Conservation (phyloP, 176 grass and related monocot species). For the Aegilops bicornis region DNA sequence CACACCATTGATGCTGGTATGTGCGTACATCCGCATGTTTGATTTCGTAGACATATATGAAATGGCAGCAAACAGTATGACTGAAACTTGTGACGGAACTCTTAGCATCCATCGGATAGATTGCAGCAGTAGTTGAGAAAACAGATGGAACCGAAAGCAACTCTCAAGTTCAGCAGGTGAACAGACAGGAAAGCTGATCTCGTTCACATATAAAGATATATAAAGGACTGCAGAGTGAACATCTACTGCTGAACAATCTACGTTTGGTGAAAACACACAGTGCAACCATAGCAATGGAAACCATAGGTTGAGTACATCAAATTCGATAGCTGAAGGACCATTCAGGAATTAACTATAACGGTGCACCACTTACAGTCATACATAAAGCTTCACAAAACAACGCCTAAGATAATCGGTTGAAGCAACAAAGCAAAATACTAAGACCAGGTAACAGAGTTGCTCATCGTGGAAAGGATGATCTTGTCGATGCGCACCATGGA, state of each 20-base stretch:
- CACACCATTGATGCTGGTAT: too few relatives aligned
- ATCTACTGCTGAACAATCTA: neutral
- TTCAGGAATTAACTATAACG: neutral
- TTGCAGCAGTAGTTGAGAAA: too few relatives aligned
- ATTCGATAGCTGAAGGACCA: neutral
- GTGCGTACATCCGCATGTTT: too few relatives aligned
- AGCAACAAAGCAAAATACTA: neutral
- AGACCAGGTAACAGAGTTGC: neutral
- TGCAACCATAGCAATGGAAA: neutral
- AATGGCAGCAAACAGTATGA: too few relatives aligned
- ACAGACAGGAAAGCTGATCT: too few relatives aligned
- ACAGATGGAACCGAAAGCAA: too few relatives aligned
- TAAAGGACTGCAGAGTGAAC: neutral
- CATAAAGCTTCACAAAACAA: neutral
- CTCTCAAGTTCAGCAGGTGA: too few relatives aligned
- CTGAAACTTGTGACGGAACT: too few relatives aligned
- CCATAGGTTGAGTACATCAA: neutral
- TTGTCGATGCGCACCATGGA: neutral
- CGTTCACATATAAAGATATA: too few relatives aligned
- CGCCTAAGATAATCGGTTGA: neutral
- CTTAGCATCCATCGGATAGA: neutral
- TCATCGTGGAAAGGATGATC: neutral
- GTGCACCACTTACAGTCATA: neutral
- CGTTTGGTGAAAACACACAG: neutral
- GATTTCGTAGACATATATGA: too few relatives aligned